Conservation (phyloP, 2,329 filamentous ascomycete genomes). For the Cladosporium sp. region DNA sequence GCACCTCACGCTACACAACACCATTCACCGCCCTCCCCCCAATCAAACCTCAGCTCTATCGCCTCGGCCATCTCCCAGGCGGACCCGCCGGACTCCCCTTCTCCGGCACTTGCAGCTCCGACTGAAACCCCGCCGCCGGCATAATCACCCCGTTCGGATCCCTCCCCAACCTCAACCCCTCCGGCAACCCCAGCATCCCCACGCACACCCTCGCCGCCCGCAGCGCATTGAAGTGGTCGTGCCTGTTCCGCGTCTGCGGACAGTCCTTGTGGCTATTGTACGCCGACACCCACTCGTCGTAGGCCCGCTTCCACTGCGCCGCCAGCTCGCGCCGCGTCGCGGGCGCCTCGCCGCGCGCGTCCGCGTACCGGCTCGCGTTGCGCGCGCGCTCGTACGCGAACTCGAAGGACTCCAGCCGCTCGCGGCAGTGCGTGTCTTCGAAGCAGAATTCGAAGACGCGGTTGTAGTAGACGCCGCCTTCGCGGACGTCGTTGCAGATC, state of each 20-base stretch:
- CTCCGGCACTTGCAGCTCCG: too few relatives aligned
- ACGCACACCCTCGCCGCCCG: neutral
- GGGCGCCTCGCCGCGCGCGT: neutral
- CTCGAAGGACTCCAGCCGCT: neutral
- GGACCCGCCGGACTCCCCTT: too few relatives aligned
- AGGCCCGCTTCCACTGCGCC: neutral
- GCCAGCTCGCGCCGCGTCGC: neutral
- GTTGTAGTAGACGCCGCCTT: neutral
- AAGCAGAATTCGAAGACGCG: slow-evolving; percentile 1
- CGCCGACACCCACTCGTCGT: neutral
- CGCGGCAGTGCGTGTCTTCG: neutral
- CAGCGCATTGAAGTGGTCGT: neutral
- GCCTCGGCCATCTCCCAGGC: too few relatives aligned
- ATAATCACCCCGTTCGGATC: neutral
- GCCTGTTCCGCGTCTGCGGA: neutral
- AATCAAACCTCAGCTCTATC: too few relatives aligned
- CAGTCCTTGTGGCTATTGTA: slow-evolving; percentile 3
- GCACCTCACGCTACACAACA: too few relatives aligned
- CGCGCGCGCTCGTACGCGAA: neutral
- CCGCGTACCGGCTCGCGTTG: neutral
- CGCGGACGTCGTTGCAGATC: neutral
- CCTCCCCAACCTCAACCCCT: neutral
- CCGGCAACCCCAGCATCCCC: neutral
- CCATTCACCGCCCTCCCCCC: too few relatives aligned
- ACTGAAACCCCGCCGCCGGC: neutral